A percentile compares a stretch with the other conserved stretches of the same genome.
Conservation (phyloP, 1,139 yeast species). For the Lodderomyces theae region DNA sequence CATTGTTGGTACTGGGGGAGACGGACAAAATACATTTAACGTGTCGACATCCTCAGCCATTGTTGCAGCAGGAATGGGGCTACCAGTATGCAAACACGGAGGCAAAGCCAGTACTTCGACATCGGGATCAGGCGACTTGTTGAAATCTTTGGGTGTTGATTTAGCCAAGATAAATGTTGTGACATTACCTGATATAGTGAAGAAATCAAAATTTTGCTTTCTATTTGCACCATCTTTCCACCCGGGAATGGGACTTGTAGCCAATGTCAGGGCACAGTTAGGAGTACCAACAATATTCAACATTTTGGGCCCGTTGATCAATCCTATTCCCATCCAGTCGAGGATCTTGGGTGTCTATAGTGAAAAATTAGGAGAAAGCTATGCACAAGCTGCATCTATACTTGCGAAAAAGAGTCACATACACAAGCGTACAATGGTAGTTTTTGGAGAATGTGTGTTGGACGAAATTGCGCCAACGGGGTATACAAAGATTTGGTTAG, state of each 20-base stretch:
- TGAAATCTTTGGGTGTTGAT: conserved; percentile 74
- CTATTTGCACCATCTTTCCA: conserved; percentile 94
- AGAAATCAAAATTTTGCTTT: conserved; percentile 61
- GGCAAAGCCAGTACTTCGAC: conserved; percentile 94
- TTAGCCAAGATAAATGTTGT: conserved; percentile 60
- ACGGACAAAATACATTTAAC: conserved; percentile 93
- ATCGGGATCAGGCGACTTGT: conserved; percentile 91
- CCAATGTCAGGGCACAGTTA: conserved; percentile 66
- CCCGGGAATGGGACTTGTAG: conserved; percentile 86
- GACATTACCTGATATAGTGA: conserved; percentile 66
- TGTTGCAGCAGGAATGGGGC: conserved; percentile 87
- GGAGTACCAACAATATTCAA: conserved; percentile 94
- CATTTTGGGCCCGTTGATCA: conserved; percentile 86
- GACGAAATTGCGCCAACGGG: conserved; percentile 95
- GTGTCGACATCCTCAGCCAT: conserved; percentile 95
- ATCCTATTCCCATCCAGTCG: conserved; percentile 82
- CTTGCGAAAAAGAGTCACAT: conserved; percentile 44
- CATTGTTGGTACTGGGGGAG: conserved; percentile 98
- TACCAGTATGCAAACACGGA: conserved; percentile 86
- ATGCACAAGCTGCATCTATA: conserved; percentile 73
- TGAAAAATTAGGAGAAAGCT: conserved; percentile 72
- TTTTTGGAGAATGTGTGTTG: conserved; percentile 85
- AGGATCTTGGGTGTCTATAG: conserved; percentile 88
- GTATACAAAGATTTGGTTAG: conserved; percentile 72
- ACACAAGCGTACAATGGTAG: conserved; percentile 70